Evolutionary conservation across 1,139 yeast species (phyloP).

Genomic region (Geotrichum candidum): DNA sequence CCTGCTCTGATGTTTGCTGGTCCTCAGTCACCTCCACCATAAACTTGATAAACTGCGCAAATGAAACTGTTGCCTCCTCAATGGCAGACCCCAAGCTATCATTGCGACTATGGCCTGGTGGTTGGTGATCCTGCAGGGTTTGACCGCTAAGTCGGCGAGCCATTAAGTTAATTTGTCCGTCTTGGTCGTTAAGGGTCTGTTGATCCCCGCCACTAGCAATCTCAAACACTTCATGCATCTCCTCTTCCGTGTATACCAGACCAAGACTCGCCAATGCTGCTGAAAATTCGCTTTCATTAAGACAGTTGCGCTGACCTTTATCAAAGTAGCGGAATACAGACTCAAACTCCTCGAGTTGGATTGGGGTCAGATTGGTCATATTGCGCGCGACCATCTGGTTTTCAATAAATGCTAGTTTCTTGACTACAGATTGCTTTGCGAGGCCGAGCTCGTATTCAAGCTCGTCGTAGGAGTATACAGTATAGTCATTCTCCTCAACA

Average conservation of each 20-base stretch:
- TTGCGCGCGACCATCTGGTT: conserved; percentile 39
- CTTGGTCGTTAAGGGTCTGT: background rate
- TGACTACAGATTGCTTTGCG: conserved; percentile 36
- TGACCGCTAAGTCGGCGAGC: background rate
- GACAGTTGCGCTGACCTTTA: conserved; percentile 33
- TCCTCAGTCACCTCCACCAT: conserved; percentile 41
- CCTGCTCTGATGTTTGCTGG: conserved; percentile 39
- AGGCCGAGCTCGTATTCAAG: conserved; percentile 38
- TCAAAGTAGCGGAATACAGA: conserved; percentile 41
- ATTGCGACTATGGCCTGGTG: background rate
- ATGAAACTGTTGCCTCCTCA: conserved; percentile 28
- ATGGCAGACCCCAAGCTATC: background rate
- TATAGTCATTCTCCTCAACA: conserved; percentile 40
- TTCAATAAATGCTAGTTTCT: conserved; percentile 38
- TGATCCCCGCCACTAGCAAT: conserved; percentile 22
- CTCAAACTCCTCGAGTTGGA: conserved; percentile 41
- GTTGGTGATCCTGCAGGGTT: background rate
- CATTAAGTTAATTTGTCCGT: background rate
- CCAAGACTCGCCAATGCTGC: conserved; percentile 41
- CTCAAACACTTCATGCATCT: conserved; percentile 36
- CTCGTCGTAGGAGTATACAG: conserved; percentile 38
- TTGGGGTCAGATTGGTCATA: conserved; percentile 39
- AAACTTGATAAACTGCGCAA: conserved; percentile 38
- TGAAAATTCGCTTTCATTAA: conserved; percentile 36
- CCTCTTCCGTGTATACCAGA: conserved; percentile 35